A percentile compares a stretch with the other conserved stretches of the same genome.
These are phyloP conservation scores for Mycena indigotica DNA, from an alignment of 768 basidiomycete species.

Conservation along the genomic window DNA sequence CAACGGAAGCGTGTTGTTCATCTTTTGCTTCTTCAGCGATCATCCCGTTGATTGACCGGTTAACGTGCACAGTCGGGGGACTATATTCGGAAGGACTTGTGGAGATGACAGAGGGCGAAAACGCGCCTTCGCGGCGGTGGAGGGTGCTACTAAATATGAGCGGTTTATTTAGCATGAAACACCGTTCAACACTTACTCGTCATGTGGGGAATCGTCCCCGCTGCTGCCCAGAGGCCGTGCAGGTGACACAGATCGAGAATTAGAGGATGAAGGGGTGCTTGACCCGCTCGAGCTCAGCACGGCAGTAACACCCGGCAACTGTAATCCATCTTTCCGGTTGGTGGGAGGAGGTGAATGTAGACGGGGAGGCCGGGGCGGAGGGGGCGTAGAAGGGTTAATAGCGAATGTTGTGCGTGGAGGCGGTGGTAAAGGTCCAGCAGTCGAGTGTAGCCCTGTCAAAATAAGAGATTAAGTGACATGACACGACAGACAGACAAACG, in stretches of 20 bases:
- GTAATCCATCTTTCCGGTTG: constrained; percentile 55
- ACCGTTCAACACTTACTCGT: constrained; percentile 10
- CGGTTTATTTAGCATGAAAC: constrained; percentile 12
- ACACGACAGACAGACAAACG: constrained; percentile 13
- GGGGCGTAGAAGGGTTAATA: constrained; percentile 45
- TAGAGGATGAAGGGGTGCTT: constrained; percentile 20
- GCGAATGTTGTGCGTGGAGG: constrained; percentile 62
- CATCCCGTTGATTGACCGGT: constrained; percentile 16
- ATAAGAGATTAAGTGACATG: constrained; percentile 18
- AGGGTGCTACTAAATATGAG: constrained; percentile 25
- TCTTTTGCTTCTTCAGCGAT: constrained; percentile 7
- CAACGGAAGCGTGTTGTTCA: constrained; percentile 34
- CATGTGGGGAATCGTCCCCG: constrained; percentile 12
- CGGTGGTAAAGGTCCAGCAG: constrained; percentile 72
- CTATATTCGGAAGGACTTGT: constrained; percentile 21
- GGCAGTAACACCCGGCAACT: constrained; percentile 57
- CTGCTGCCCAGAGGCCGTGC: constrained; percentile 5
- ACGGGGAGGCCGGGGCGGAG: constrained; percentile 66
- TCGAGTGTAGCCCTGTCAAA: constrained; percentile 57
- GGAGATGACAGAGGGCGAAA: constrained; percentile 48
- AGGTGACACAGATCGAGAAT: constrained; percentile 19
- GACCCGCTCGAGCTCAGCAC: constrained; percentile 41
- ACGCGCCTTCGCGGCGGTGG: constrained; percentile 68
- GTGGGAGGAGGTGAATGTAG: constrained; percentile 49
- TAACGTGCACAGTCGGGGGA: constrained; percentile 8